Percentiles rank a stretch among this genome's conserved stretches.
Evolutionary conservation across 2,329 filamentous ascomycete species (phyloP).

Genomic region (Metarhizium guizhouense): DNA sequence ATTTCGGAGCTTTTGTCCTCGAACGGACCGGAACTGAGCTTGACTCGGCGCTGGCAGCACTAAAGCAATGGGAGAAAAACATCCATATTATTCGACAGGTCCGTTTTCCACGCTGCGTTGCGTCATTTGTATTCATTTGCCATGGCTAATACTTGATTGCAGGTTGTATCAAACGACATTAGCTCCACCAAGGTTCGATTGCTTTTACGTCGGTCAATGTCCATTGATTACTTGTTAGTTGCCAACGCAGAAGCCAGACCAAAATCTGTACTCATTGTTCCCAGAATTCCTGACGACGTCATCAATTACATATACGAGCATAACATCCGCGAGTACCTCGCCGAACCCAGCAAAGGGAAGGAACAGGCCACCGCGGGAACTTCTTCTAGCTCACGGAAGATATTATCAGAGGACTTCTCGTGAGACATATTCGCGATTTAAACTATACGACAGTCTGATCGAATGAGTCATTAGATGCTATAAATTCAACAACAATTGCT

Average conservation of each 20-base stretch:
- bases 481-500: background rate
- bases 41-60: conserved; percentile 70
- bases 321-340: conserved; percentile 41
- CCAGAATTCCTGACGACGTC: conserved; percentile 55
- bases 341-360: conserved; percentile 16
- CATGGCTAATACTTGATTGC: background rate
- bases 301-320: conserved; percentile 65
- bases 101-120: conserved; percentile 2
- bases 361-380: conserved; percentile 2
- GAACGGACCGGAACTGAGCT: conserved; percentile 84
- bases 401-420: background rate
- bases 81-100: conserved; percentile 68
- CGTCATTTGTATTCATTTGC: background rate
- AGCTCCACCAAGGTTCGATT: conserved; percentile 78
- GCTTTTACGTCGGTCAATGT: conserved; percentile 71
- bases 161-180: conserved; percentile 69
- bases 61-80: conserved; percentile 77
- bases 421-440: background rate
- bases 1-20: conserved; percentile 75
- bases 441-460: background rate
- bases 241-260: background rate
- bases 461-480: background rate
- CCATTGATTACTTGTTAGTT: conserved; percentile 55
- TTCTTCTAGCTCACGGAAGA: background rate
- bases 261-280: background rate